phyloP scores from a whole-genome alignment of 106 monocot genomes.

The Dioscorea dumetorum region DNA sequence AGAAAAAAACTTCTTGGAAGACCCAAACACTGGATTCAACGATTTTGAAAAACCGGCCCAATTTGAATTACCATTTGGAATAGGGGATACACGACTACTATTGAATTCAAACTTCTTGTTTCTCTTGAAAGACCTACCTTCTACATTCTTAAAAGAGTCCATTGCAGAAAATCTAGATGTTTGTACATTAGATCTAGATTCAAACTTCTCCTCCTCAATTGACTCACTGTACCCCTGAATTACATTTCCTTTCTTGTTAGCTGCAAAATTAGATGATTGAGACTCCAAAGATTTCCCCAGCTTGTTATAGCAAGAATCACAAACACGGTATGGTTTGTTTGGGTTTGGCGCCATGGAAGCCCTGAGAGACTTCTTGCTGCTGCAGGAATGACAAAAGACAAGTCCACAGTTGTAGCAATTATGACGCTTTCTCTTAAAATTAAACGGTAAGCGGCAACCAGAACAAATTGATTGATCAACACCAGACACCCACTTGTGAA shows the following conservation, averaged over 20 bases:
- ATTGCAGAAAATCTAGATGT: constrained; percentile 69
- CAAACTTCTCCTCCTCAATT: constrained; percentile 65
- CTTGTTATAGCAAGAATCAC: constrained; percentile 84
- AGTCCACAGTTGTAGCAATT: constrained; percentile 99
- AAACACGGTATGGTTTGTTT: constrained; percentile 89
- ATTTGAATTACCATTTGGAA: constrained; percentile 63
- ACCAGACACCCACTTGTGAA: constrained; percentile 78
- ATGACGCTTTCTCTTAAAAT: constrained; percentile 95
- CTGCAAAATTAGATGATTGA: constrained; percentile 47
- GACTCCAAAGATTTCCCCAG: constrained; percentile 53
- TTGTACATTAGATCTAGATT: constrained; percentile 48
- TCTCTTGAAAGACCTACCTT: constrained; percentile 53
- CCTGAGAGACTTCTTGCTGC: constrained; percentile 88
- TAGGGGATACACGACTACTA: constrained; percentile 77
- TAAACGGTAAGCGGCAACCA: constrained; percentile 87
- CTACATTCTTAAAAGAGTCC: constrained; percentile 73
- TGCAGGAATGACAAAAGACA: constrained; percentile 93
- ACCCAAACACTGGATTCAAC: constrained; percentile 88
- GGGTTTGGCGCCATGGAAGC: constrained; percentile 94
- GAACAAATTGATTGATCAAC: constrained; percentile 95
- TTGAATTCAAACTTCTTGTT: constrained; percentile 88
- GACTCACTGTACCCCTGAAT: constrained; percentile 44
- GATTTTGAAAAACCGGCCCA: constrained; percentile 77
- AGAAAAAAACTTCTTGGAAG: constrained; percentile 91
- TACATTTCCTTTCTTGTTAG: constrained; percentile 35